Percentiles rank a stretch among this genome's conserved stretches.
Conservation (phyloP, 2,329 filamentous ascomycete genomes). For the Talaromyces sp. region DNA sequence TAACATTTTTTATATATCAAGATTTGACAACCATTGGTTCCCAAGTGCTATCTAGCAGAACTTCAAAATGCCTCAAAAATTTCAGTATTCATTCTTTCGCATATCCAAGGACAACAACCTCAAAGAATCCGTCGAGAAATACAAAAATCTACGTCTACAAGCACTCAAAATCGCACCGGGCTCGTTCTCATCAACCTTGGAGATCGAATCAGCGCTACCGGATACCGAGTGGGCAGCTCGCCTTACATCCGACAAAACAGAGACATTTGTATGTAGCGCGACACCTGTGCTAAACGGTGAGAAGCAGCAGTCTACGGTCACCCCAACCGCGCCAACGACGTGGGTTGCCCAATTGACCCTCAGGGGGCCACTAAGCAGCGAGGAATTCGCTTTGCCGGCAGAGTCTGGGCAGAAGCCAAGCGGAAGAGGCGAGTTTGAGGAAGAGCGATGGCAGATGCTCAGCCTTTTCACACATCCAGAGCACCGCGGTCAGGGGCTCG, state of each 20-base stretch:
- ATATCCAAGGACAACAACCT: conserved; percentile 7
- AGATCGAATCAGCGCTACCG: conserved; percentile 22
- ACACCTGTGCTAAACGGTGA: conserved; percentile 12
- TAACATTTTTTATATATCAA: no score
- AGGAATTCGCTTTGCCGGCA: conserved; percentile 19
- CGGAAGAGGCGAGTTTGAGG: conserved; percentile 17
- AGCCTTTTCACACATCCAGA: conserved; percentile 28
- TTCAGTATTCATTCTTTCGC: conserved; percentile 6
- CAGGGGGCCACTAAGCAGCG: conserved; percentile 21
- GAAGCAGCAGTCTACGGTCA: no score
- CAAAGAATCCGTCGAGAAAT: conserved; percentile 12
- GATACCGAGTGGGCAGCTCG: conserved; percentile 23
- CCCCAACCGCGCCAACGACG: conserved; percentile 1
- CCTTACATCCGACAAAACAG: conserved; percentile 17
- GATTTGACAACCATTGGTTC: no score
- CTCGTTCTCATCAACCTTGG: conserved; percentile 29
- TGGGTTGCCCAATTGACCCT: conserved; percentile 31
- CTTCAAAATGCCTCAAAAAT: not conserved
- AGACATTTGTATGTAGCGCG: conserved; percentile 26
- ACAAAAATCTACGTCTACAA: conserved; percentile 19
- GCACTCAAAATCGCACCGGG: conserved; percentile 22
- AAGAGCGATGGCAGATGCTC: conserved; percentile 26
- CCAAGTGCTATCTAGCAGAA: not conserved
- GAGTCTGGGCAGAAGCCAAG: conserved; percentile 21
- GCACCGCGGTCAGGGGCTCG: conserved; percentile 27